Evolutionary conservation across 1,139 yeast species (phyloP).

Genomic region (Nadsonia commutata): DNA sequence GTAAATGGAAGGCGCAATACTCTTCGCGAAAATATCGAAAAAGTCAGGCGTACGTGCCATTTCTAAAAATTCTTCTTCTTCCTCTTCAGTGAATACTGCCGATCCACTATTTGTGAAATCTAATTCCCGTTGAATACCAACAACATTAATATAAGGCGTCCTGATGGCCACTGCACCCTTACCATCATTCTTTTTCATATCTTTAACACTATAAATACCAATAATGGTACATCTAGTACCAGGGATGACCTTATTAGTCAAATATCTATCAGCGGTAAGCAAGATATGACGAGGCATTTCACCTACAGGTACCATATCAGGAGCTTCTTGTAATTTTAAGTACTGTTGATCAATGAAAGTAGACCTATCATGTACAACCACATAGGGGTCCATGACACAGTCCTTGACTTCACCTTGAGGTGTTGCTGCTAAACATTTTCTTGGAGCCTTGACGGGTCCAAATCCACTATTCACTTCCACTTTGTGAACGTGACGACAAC

Average conservation of each 20-base stretch:
- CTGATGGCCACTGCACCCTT: constrained; percentile 71
- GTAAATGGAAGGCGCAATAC: constrained; percentile 93
- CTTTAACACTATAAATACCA: constrained; percentile 87
- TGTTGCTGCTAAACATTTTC: constrained; percentile 41
- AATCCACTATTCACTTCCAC: constrained; percentile 59
- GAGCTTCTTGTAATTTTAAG: constrained; percentile 84
- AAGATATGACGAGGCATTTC: constrained; percentile 95
- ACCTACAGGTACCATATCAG: constrained; percentile 97
- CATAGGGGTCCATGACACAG: constrained; percentile 86
- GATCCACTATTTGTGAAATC: constrained; percentile 25
- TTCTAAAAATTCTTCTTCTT: constrained; percentile 78
- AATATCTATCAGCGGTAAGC: constrained; percentile 75
- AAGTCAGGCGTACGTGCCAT: constrained; percentile 72
- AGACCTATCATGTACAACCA: constrained; percentile 86
- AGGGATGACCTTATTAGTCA: constrained; percentile 84
- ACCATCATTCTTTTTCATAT: constrained; percentile 41
- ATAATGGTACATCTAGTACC: constrained; percentile 87
- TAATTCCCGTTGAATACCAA: constrained; percentile 46
- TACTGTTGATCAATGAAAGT: constrained; percentile 88
- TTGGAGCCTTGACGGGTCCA: constrained; percentile 68
- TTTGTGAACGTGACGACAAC: constrained; percentile 68
- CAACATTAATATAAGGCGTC: constrained; percentile 76
- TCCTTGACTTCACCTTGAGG: constrained; percentile 40
- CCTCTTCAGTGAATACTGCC: constrained; percentile 73
- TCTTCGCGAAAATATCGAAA: constrained; percentile 69